Base-by-base conservation (phyloP, 2,329 filamentous ascomycete species). In the Blastomyces emzantsi region DNA sequence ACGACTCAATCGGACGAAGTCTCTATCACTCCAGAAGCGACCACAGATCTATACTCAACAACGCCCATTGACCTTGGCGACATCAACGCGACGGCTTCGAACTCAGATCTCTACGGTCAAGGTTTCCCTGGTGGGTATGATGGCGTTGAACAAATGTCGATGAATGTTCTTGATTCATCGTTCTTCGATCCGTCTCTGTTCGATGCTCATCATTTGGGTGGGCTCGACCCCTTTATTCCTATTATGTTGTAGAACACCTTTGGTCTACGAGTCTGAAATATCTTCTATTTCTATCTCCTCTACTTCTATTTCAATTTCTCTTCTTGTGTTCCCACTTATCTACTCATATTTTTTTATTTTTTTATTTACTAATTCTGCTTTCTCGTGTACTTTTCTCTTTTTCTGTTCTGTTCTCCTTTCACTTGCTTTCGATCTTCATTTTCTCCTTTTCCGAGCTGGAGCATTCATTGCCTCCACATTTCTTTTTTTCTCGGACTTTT, bases 161-260 rank as follows among this genome's bases (percentile, higher is more conserved):
- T 70, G 63, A 73, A 74, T 67, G 69, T 68, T 62, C 63, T 76
- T 55, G 72, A 73, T 65, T 61, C 71, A 47, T 72, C 75, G 43
- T 70, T 57, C 62, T 68, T 73, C 43, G 71, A 73, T 66, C 66
- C 66, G 33, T 69, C 73, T 7, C 73, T 73, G 47, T 39, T 64
- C 49, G 64, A 64, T 60, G 52, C 62, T 60, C 65, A 76, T 66
- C 67, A 72, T 47, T 62, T 73, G 49, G 67, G 69, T 62, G 75
- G 74, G 65, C 67, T 74, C 63, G 73, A 74, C 65, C 71, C 73
- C 64, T 76, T 73, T 71, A 70, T 72, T 67, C 70, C 68, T 73
- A 71, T 76, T 68, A 67, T 65, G 67, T 66, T 67, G 71, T 70
- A 68, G 69, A 71, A 68, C 67, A 64, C 63, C 61, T 55, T 64